These are phyloP conservation scores for Psilocybe subaeruginosa DNA, from an alignment of 768 basidiomycete genomes.

Conservation along the genomic window DNA sequence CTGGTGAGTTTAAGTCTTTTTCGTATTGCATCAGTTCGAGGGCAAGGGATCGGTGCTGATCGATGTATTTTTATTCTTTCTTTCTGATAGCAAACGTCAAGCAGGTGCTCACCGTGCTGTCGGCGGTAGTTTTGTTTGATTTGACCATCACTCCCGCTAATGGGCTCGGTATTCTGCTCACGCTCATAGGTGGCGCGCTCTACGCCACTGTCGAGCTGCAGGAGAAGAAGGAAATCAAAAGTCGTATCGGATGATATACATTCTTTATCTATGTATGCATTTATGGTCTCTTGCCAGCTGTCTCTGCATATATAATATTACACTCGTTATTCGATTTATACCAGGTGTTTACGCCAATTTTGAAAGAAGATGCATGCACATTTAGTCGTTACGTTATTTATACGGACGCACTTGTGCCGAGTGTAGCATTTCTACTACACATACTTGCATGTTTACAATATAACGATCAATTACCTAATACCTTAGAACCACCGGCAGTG, in stretches of 20 bases:
- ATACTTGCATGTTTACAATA: too few relatives aligned
- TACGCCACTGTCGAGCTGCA: slow-evolving; percentile 71
- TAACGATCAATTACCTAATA: too few relatives aligned
- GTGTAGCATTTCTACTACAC: too few relatives aligned
- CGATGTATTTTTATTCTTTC: not conserved
- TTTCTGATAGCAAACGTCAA: slow-evolving; percentile 76
- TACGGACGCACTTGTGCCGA: too few relatives aligned
- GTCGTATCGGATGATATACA: slow-evolving; percentile 9
- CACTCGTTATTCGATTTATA: not conserved
- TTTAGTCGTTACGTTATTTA: too few relatives aligned
- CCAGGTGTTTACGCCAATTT: too few relatives aligned
- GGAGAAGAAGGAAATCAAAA: slow-evolving; percentile 39
- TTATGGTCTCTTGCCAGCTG: not conserved
- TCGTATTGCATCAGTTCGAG: not conserved
- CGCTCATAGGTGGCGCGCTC: slow-evolving; percentile 84
- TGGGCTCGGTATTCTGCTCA: slow-evolving; percentile 76
- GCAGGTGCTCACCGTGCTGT: slow-evolving; percentile 87
- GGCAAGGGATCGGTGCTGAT: not conserved
- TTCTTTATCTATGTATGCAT: not conserved
- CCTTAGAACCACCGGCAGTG: too few relatives aligned
- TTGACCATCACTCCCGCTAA: slow-evolving; percentile 81
- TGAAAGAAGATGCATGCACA: too few relatives aligned
- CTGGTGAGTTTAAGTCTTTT: slow-evolving; percentile 50
- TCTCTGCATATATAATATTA: not conserved
- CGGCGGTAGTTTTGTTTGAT: slow-evolving; percentile 84